Evolutionary conservation across 192 early-diverging fungal species (phyloP).

Genomic region (Backusella parvicylindrica): DNA sequence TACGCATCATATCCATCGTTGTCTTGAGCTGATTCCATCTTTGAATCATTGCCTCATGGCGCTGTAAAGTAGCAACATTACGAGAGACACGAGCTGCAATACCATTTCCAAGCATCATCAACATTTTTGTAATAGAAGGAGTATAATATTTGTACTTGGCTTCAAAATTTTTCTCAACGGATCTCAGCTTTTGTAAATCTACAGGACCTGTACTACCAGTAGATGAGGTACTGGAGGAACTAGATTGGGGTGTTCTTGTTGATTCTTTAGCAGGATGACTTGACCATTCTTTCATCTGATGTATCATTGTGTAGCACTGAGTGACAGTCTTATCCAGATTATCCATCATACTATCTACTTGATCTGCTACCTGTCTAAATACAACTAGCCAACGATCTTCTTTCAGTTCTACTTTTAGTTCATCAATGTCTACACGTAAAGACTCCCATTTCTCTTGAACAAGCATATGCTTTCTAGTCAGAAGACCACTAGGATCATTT

Average conservation of each 20-base stretch:
- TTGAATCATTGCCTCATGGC: slow-evolving; percentile 46
- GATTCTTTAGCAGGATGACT: background rate
- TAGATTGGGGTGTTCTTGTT: background rate
- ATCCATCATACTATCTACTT: slow-evolving; percentile 56
- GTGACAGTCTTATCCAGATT: slow-evolving; percentile 47
- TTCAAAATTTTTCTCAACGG: slow-evolving; percentile 53
- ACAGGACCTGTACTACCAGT: slow-evolving; percentile 16
- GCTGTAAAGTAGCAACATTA: slow-evolving; percentile 40
- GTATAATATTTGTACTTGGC: slow-evolving; percentile 54
- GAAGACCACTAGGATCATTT: slow-evolving; percentile 28
- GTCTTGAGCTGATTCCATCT: slow-evolving; percentile 46
- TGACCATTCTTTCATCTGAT: background rate
- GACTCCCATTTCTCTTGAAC: slow-evolving; percentile 48
- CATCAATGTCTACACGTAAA: slow-evolving; percentile 49
- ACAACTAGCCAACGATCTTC: slow-evolving; percentile 55
- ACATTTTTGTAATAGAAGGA: slow-evolving; percentile 53
- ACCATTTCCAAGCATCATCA: slow-evolving; percentile 49
- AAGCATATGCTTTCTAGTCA: slow-evolving; percentile 28
- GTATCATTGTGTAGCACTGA: slow-evolving; percentile 37
- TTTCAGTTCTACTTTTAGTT: slow-evolving; percentile 53
- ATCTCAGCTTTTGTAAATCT: slow-evolving; percentile 34
- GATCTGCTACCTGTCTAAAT: slow-evolving; percentile 50
- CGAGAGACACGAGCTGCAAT: slow-evolving; percentile 48
- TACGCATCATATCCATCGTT: slow-evolving; percentile 30
- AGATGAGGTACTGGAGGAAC: slow-evolving; percentile 14